phyloP scores from a whole-genome alignment of 1,139 yeast species.

The Saccharomycopsis hybrid region DNA sequence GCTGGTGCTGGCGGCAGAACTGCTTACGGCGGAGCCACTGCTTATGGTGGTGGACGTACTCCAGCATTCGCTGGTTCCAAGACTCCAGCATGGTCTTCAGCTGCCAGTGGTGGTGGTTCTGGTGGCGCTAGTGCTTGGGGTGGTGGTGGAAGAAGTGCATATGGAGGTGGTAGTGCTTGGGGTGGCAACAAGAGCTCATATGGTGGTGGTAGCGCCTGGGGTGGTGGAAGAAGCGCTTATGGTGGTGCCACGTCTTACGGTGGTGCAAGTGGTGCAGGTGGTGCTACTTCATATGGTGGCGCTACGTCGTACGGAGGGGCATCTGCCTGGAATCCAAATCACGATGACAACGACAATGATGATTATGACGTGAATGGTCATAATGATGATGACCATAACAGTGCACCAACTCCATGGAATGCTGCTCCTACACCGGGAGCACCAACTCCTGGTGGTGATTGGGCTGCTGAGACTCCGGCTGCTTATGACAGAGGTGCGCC shows the following conservation, averaged over 20 bases:
- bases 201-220: conserved; percentile 35
- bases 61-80: conserved; percentile 30
- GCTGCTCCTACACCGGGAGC: conserved; percentile 35
- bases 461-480: conserved; percentile 20
- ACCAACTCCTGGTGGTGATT: conserved; percentile 33
- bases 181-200: conserved; percentile 30
- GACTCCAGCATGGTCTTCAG: conserved; percentile 45
- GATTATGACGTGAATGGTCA: conserved; percentile 13
- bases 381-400: too few relatives aligned
- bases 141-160: conserved; percentile 28
- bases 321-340: conserved; percentile 31
- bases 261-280: conserved; percentile 30
- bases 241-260: conserved; percentile 28
- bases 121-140: conserved; percentile 44
- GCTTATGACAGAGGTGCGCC: conserved; percentile 16
- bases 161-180: conserved; percentile 27
- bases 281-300: conserved; percentile 28
- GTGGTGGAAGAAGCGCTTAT: conserved; percentile 26
- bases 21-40: too few relatives aligned
- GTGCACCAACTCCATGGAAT: conserved; percentile 25
- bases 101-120: conserved; percentile 37
- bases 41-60: conserved; percentile 24
- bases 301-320: conserved; percentile 28
- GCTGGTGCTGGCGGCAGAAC: too few relatives aligned
- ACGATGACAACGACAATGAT: conserved; percentile 22